Conservation (phyloP, 202 grass and related monocot species). For the Panicum hallii region DNA sequence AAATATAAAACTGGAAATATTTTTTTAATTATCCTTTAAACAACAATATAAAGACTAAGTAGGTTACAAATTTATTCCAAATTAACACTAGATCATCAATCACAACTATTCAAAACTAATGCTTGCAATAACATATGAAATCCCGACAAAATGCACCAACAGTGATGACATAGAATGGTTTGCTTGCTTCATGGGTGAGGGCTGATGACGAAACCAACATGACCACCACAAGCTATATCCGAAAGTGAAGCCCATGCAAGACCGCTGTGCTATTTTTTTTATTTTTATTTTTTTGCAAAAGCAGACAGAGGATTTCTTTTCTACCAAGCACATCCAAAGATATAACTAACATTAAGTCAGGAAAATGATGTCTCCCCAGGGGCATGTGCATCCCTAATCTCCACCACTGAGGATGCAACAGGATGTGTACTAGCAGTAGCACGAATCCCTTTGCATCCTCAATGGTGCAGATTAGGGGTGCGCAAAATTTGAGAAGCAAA, state of each 20-base stretch:
- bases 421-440: not conserved
- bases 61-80: not conserved
- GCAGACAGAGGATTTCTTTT: not conserved
- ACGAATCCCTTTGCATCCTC: not conserved
- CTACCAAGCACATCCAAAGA: not conserved
- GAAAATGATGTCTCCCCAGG: not conserved
- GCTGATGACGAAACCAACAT: not conserved
- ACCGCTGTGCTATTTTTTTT: not conserved
- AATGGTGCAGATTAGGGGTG: not conserved
- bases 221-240: not conserved
- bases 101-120: not conserved
- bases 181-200: not conserved
- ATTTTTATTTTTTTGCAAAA: not conserved
- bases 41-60: not conserved
- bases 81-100: not conserved
- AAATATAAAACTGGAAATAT: not conserved
- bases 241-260: not conserved
- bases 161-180: not conserved
- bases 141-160: not conserved
- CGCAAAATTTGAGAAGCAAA: not conserved
- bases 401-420: not conserved
- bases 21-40: constrained; percentile 3
- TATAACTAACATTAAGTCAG: not conserved
- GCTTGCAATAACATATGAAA: not conserved
- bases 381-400: not conserved